These are phyloP conservation scores for Chalciporus sp. DNA, from an alignment of 1,284 basidiomycete genomes.

Conservation along the genomic window DNA sequence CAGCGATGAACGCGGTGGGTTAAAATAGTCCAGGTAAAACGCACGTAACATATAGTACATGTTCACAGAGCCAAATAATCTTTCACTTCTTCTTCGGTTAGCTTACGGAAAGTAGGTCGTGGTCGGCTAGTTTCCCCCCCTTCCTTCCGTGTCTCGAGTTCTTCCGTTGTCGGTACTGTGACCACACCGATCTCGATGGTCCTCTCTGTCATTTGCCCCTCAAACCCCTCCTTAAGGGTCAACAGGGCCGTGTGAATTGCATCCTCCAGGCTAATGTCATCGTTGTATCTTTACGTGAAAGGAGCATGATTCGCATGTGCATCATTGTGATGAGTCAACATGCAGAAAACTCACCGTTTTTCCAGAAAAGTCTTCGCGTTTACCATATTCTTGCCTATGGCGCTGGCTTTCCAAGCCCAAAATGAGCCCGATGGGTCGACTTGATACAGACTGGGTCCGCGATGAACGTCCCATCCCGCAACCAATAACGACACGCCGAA, in stretches of 20 bases:
- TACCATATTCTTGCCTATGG: slow-evolving; percentile 99
- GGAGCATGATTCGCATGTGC: slow-evolving; percentile 19
- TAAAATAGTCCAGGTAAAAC: slow-evolving; percentile 26
- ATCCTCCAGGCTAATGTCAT: slow-evolving; percentile 98
- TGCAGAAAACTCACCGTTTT: slow-evolving; percentile 73
- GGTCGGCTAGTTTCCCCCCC: slow-evolving; percentile 75
- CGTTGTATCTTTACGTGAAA: slow-evolving; percentile 80
- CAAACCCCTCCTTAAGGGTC: slow-evolving; percentile 98
- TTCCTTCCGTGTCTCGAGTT: slow-evolving; percentile 73
- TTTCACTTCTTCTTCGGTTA: slow-evolving; percentile 91
- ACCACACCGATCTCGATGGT: slow-evolving; percentile 99
- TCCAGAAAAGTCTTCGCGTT: slow-evolving; percentile 99
- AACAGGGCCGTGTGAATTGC: slow-evolving; percentile 99
- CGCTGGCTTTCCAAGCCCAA: slow-evolving; percentile 99
- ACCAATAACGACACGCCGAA: slow-evolving; percentile 97
- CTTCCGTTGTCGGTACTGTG: slow-evolving; percentile 79
- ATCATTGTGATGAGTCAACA: slow-evolving; percentile 24
- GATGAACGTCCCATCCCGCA: slow-evolving; percentile 92
- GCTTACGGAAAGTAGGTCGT: slow-evolving; percentile 89
- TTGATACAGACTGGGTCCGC: slow-evolving; percentile 94
- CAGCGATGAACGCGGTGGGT: slow-evolving; percentile 14
- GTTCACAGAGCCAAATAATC: slow-evolving; percentile 86
- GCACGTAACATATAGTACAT: slow-evolving; percentile 37
- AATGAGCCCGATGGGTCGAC: slow-evolving; percentile 98
- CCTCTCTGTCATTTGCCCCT: slow-evolving; percentile 99